A percentile compares a stretch with the other conserved stretches of the same genome.
phyloP scores from a whole-genome alignment of 2,329 filamentous ascomycete genomes.

The Chaetothyriales sp. region DNA sequence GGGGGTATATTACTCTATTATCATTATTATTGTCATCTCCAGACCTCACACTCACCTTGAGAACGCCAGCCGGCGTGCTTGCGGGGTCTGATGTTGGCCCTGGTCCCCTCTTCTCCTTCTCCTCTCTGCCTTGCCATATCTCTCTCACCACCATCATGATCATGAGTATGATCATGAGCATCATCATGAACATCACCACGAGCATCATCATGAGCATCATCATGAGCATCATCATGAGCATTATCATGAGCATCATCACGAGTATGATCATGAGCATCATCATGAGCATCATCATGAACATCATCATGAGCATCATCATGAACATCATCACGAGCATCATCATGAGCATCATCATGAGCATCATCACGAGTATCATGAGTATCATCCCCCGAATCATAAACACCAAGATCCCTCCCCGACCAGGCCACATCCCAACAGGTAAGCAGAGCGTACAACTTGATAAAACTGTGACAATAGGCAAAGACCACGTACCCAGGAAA shows the following conservation, averaged over 20 bases:
- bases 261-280: too few species aligned
- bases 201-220: neutral
- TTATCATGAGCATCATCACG: neutral
- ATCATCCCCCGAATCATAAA: neutral
- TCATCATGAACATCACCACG: too few species aligned
- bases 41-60: too few species aligned
- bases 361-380: neutral
- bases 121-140: neutral
- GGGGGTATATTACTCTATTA: too few species aligned
- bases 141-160: neutral
- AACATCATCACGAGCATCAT: too few species aligned
- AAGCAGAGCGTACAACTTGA: conserved; percentile 44
- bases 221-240: too few species aligned
- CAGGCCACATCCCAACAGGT: conserved; percentile 39
- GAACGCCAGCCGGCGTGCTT: too few species aligned
- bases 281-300: neutral
- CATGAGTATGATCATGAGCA: neutral
- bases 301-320: neutral
- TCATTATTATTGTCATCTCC: too few species aligned
- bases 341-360: neutral
- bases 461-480: conserved; percentile 43
- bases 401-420: conserved; percentile 27
- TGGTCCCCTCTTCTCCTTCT: neutral
- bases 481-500: conserved; percentile 41
- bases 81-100: neutral